phyloP scores from a whole-genome alignment of 75 land plant genomes.

The Gnetum montanum region DNA sequence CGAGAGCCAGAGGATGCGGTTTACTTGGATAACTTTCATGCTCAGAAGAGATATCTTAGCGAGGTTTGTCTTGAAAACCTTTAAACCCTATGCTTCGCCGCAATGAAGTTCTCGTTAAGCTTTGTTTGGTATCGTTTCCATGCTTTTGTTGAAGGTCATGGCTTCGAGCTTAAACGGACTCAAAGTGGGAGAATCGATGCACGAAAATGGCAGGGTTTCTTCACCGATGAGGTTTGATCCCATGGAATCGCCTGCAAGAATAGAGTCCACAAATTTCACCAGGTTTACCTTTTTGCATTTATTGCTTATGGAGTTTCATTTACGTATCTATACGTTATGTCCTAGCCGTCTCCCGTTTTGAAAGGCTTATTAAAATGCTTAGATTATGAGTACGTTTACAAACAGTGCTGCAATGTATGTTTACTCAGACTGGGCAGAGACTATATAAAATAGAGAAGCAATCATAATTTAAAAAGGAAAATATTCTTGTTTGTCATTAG shows the following conservation, averaged over 20 bases:
- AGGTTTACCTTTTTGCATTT: constrained; percentile 34
- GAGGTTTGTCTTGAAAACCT: constrained; percentile 40
- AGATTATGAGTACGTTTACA: too few relatives aligned
- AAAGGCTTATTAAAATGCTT: too few relatives aligned
- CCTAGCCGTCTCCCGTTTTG: too few relatives aligned
- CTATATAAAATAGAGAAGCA: too few relatives aligned
- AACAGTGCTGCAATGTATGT: too few relatives aligned
- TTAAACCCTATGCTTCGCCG: neutral
- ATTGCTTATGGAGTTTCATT: neutral
- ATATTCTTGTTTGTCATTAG: too few relatives aligned
- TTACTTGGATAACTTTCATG: constrained; percentile 78
- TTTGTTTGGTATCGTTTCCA: neutral
- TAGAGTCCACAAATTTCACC: constrained; percentile 36
- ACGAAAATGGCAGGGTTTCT: constrained; percentile 35
- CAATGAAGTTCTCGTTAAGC: neutral
- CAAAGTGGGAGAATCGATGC: constrained; percentile 68
- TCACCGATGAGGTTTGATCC: constrained; percentile 34
- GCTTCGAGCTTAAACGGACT: constrained; percentile 92
- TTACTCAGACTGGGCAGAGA: too few relatives aligned
- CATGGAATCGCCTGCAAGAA: constrained; percentile 46
- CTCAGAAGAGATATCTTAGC: constrained; percentile 89
- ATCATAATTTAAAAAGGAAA: too few relatives aligned
- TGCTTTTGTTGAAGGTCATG: constrained; percentile 57
- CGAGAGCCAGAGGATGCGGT: constrained; percentile 85
- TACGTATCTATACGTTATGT: too few relatives aligned